Base-by-base conservation (phyloP, 2,329 filamentous ascomycete species). In the Tolypocladium amazonense region DNA sequence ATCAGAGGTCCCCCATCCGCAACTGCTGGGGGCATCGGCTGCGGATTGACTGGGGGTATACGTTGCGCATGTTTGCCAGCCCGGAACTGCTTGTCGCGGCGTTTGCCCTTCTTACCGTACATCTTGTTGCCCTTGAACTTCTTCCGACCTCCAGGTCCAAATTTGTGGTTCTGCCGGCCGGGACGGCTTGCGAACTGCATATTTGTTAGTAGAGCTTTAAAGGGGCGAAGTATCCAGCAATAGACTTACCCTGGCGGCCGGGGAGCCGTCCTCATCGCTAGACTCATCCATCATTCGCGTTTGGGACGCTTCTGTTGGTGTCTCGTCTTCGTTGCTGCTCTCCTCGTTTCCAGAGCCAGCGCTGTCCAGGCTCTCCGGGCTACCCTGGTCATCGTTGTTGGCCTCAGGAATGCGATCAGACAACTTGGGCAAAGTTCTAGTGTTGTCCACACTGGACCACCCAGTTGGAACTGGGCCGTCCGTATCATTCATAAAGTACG, bases 381-480 rank as follows among this genome's bases (percentile, higher is more conserved):
- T 81, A 23, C 77, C 75, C 38, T 78, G 75, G 57, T 79, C 77
- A 52, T 82, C 80, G 25, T 76, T 77, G 7, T 75, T 75, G 2
- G 72, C 69, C 59, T 78, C 75, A 67, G 76, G 77, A 45, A 75
- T 69, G 35, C 82, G 76, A 45, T 80, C 74, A 38, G 73, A 75
- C 52, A 81, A 73, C 57, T 77, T 81, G 1, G 85, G 83, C 57
- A 85, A 85, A 1, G 77, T 70, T 63, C 81, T 84, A 35, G 79
- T 79, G 23, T 86, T 81, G 20, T 86, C 81, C 2, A 89, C 74
- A 2, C 75, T 76, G 27, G 82, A 82, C 82, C 87, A 92, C 0
- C 89, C 90, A 4, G 84, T 87, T 0, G 89, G 88, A 14, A 95
- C 77, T 25, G 80, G 73, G 30, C 86, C 82, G 27, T 81, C 80